Evolutionary conservation across 257 asterid genomes (phyloP).

Genomic region (Lithospermum erythrorhizon): DNA sequence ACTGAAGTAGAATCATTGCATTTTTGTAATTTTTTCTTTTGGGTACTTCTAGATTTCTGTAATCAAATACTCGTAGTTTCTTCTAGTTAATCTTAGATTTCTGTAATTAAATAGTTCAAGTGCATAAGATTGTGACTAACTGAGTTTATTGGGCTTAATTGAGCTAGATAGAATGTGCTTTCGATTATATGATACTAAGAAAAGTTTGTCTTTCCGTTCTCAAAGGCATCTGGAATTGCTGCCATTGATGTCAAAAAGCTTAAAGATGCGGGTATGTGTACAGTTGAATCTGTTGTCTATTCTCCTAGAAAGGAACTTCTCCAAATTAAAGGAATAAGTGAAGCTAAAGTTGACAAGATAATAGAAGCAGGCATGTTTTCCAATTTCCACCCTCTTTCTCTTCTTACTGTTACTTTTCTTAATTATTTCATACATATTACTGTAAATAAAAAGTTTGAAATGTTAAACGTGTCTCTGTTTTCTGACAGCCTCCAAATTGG

Average conservation of each 20-base stretch:
- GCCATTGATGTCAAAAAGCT: slow-evolving; percentile 84
- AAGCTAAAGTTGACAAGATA: slow-evolving; percentile 95
- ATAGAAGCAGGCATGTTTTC: slow-evolving; percentile 83
- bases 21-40: no score
- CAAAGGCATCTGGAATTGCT: slow-evolving; percentile 82
- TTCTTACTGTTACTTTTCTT: neutral
- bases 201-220: slow-evolving; percentile 6
- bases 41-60: no score
- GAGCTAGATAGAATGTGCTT: neutral
- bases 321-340: slow-evolving; percentile 89
- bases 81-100: no score
- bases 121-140: no score
- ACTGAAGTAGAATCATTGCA: no score
- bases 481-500: slow-evolving; percentile 83
- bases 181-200: neutral
- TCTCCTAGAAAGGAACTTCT: slow-evolving; percentile 94
- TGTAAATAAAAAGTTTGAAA: neutral
- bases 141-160: neutral
- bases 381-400: slow-evolving; percentile 1
- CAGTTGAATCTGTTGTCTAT: slow-evolving; percentile 83
- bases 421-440: neutral
- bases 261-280: slow-evolving; percentile 85
- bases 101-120: no score
- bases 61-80: no score
- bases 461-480: slow-evolving; percentile 9